Evolutionary conservation across 805 yeast genomes (phyloP), one percentile per base, ranked within the genome.

Genomic region (Debaryomyces prosopidis): DNA sequence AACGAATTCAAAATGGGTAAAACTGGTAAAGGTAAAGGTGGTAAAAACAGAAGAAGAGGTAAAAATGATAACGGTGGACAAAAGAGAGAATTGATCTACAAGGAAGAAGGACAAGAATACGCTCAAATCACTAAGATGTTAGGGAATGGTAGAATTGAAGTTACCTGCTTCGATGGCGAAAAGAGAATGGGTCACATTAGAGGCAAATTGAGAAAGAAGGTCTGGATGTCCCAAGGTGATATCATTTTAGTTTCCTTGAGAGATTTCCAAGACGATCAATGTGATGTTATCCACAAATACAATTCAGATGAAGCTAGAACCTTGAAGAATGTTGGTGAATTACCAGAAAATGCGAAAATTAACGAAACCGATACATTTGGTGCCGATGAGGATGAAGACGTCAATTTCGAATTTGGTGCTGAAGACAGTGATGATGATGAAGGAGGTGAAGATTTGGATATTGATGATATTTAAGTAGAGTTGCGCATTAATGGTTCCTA

Each of bases 141-240:
- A 59, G 99, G 99, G 69, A 91, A 91, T 66, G 98, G 99, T 54
- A 84, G 99, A 72, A 85, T 94, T 45, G 96, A 91, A 69, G 97
- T 96, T 44, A 69, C 84, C 41, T 94, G 99, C 75, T 94, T 94
- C 63, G 99, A 94, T 65, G 97, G 96, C 54, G 77, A 79, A 57
- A 88, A 84, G 67, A 85, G 99, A 77, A 81, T 90, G 82, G 99
- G 96, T 15, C 99, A 92, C 66, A 94, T 94, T 64, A 89, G 99
- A 80, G 99, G 99, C 61, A 94, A 94, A 68, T 81, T 94, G 75
- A 88, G 99, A 81, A 94, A 94, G 85, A 94, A 92, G 82, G 99
- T 94, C 50, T 94, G 99, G 99, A 91, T 94, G 89, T 88, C 88
- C 39, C 98, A 90, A 70, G 99, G 99, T 76, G 99, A 94, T 68